phyloP scores from a whole-genome alignment of 257 asterid genomes.

The Forsythia viridissima region DNA sequence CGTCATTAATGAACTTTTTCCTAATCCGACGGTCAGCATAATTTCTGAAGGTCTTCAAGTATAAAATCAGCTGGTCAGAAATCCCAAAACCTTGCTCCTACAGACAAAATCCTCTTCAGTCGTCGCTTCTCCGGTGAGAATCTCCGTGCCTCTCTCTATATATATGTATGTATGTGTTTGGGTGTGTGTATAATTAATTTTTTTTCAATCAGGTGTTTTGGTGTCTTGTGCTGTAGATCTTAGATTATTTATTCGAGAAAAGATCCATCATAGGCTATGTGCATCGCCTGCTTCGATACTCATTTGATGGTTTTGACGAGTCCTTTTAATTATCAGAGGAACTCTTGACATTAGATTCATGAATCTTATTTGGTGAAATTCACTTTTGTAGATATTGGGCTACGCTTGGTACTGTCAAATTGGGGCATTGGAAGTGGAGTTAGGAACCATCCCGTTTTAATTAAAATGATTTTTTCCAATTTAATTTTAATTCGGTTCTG shows the following conservation, averaged over 20 bases:
- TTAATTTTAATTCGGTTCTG: neutral
- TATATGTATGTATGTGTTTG: too few species aligned
- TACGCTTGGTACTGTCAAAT: neutral
- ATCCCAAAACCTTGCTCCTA: neutral
- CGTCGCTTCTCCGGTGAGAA: constrained; percentile 1
- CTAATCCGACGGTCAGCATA: neutral
- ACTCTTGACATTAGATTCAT: neutral
- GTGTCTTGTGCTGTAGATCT: neutral
- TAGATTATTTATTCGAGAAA: neutral
- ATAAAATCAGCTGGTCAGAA: neutral
- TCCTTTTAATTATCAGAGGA: neutral
- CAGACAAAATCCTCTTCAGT: neutral
- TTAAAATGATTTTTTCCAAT: neutral
- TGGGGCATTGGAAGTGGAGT: neutral
- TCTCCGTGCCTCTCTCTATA: neutral
- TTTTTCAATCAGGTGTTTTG: too few species aligned
- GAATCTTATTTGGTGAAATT: neutral
- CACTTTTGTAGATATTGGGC: neutral
- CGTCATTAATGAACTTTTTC: neutral
- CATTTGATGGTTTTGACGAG: neutral
- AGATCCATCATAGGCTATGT: neutral
- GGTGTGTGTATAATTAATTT: too few species aligned
- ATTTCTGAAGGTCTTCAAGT: neutral
- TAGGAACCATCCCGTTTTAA: neutral
- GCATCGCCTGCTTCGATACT: too few species aligned